A percentile compares a stretch with the other conserved stretches of the same genome.
These are phyloP conservation scores for Exophiala sideris DNA, from an alignment of 2,329 filamentous ascomycete species.

Conservation along the genomic window DNA sequence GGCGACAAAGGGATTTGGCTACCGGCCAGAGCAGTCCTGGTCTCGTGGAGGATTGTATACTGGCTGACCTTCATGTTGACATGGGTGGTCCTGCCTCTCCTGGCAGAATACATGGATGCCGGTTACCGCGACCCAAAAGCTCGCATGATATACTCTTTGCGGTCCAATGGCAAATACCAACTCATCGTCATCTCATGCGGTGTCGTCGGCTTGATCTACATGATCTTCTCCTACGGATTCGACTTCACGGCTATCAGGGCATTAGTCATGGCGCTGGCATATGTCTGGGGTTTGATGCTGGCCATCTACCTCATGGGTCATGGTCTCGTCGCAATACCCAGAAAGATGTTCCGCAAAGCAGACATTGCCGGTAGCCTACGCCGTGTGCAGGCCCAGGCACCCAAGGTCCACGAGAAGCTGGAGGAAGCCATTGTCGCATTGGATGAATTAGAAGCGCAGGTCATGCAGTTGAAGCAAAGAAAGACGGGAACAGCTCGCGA, in stretches of 20 bases:
- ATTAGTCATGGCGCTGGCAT: slow-evolving; percentile 87
- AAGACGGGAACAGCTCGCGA: slow-evolving; percentile 73
- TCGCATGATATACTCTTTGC: slow-evolving; percentile 77
- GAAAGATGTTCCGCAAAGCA: slow-evolving; percentile 74
- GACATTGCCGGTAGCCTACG: slow-evolving; percentile 71
- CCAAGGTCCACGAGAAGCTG: slow-evolving; percentile 79
- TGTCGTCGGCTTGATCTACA: slow-evolving; percentile 72
- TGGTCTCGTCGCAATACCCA: slow-evolving; percentile 85
- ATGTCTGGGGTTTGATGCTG: slow-evolving; percentile 86
- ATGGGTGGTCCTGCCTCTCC: slow-evolving; percentile 90
- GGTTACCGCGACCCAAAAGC: slow-evolving; percentile 84
- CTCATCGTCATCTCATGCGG: slow-evolving; percentile 70
- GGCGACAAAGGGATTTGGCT: slow-evolving; percentile 78
- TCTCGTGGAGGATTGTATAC: slow-evolving; percentile 92
- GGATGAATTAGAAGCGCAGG: slow-evolving; percentile 76
- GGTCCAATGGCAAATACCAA: slow-evolving; percentile 85
- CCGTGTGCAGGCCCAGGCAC: slow-evolving; percentile 73
- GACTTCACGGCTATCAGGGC: slow-evolving; percentile 71
- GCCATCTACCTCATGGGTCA: slow-evolving; percentile 98
- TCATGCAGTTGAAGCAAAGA: slow-evolving; percentile 72
- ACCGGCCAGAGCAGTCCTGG: slow-evolving; percentile 70
- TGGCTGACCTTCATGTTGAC: slow-evolving; percentile 95
- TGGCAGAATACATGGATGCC: slow-evolving; percentile 92
- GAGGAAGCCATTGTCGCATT: slow-evolving; percentile 77
- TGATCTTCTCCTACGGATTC: slow-evolving; percentile 74